phyloP scores from a whole-genome alignment of 2,329 filamentous ascomycete species.

The Paecilomyces dactylethromorphus region DNA sequence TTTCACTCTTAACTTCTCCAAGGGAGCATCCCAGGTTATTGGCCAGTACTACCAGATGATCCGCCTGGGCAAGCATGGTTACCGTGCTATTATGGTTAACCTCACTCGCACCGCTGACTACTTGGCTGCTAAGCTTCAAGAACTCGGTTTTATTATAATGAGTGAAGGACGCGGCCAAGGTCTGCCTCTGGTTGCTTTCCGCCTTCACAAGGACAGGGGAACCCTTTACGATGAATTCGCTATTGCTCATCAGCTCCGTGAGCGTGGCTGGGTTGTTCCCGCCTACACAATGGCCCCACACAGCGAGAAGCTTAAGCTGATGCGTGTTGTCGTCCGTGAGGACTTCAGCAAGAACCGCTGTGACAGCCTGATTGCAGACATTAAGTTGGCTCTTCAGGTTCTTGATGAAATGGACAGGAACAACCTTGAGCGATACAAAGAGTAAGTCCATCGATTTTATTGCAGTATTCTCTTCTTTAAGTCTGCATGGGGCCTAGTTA shows the following conservation, averaged over 20 bases:
- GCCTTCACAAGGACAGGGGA: constrained; percentile 54
- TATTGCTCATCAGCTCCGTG: constrained; percentile 76
- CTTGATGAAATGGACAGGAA: constrained; percentile 69
- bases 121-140: constrained; percentile 64
- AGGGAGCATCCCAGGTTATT: constrained; percentile 89
- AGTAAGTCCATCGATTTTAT: constrained; percentile 39
- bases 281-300: constrained; percentile 96
- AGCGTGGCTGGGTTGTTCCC: constrained; percentile 86
- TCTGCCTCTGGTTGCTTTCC: constrained; percentile 85
- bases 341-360: constrained; percentile 81
- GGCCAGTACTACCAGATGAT: constrained; percentile 98
- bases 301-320: constrained; percentile 76
- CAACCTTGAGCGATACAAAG: constrained; percentile 61
- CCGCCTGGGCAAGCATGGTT: constrained; percentile 85
- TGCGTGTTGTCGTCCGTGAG: constrained; percentile 86
- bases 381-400: constrained; percentile 67
- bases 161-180: constrained; percentile 70
- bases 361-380: constrained; percentile 69
- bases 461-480: neutral
- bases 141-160: constrained; percentile 81
- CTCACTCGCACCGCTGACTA: constrained; percentile 86
- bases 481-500: neutral
- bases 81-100: constrained; percentile 90
- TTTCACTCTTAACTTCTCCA: constrained; percentile 96
- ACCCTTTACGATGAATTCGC: constrained; percentile 68